Evolutionary conservation across 1,284 basidiomycete genomes (phyloP).

Genomic region (Chalciporus sp.): DNA sequence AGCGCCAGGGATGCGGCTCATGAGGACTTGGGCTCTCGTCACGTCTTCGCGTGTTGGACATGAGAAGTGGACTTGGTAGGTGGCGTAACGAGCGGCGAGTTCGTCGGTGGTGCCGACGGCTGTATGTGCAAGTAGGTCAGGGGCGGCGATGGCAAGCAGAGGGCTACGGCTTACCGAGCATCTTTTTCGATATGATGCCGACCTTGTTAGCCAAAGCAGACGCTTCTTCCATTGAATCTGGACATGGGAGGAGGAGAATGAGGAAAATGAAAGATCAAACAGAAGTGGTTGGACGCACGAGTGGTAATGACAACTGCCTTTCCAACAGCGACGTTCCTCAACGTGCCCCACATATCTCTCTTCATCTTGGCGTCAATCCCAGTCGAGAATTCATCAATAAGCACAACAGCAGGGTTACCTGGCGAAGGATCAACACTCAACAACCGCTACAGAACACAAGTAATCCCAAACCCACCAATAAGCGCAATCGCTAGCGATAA

Average conservation of each 20-base stretch:
- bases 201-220: slow-evolving; percentile 75
- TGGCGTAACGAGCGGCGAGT: slow-evolving; percentile 66
- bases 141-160: not conserved
- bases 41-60: slow-evolving; percentile 65
- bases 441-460: not conserved
- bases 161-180: slow-evolving; percentile 55
- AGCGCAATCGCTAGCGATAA: slow-evolving; percentile 77
- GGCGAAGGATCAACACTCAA: not conserved
- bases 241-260: not conserved
- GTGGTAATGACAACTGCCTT: slow-evolving; percentile 73
- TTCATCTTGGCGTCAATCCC: slow-evolving; percentile 85
- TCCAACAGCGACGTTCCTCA: slow-evolving; percentile 63
- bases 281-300: slow-evolving; percentile 43
- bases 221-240: slow-evolving; percentile 85
- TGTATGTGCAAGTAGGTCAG: slow-evolving; percentile 15
- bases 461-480: slow-evolving; percentile 52
- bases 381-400: slow-evolving; percentile 84
- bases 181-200: slow-evolving; percentile 67
- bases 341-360: slow-evolving; percentile 78
- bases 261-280: not conserved
- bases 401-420: slow-evolving; percentile 77
- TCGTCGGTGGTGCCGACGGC: slow-evolving; percentile 70
- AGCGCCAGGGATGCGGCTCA: slow-evolving; percentile 64
- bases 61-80: slow-evolving; percentile 79
- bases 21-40: slow-evolving; percentile 55